Evolutionary conservation across 2,329 filamentous ascomycete species (phyloP), one percentile per base, ranked within the genome.

Genomic region (Pseudogymnoascus sp.): DNA sequence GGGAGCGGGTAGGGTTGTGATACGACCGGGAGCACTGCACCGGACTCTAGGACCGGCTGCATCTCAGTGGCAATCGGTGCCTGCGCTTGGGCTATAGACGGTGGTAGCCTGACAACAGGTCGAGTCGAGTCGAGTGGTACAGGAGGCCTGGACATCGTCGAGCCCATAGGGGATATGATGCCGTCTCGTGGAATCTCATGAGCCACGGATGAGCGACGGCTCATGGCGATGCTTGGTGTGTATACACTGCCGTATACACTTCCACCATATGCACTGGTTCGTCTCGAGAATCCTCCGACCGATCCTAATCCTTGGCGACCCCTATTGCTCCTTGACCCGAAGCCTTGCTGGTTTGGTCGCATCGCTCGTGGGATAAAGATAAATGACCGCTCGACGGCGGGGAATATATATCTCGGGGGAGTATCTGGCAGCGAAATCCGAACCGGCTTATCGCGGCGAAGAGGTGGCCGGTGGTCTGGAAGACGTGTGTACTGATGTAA

Each of bases 321-420:
- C 72, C 90, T 88, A 65, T 88, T 89, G 63, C 89, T 83, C 62
- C 83, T 83, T 63, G 84, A 81, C 47, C 80, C 81, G 68, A 87
- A 85, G 31, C 86, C 85, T 78, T 96, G 91, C 74, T 96, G 92
- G 73, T 96, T 97, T 12, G 95, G 95, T 69, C 95, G 86, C 78
- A 97, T 83, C 10, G 93, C 93, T 68, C 95, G 85, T 11, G 95
- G 95, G 66, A 99, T 99, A 77, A 99, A 99, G 71, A 97, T 96
- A 75, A 99, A 99, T 0, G 95, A 97, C 68, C 95, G 83, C 71
- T 97, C 93, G 57, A 85, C 81, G 1, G 92, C 89, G 5, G 95
- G 95, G 76, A 95, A 96, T 66, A 97, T 93, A 75, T 97, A 97
- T 67, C 90, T 86, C 37, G 91, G 90, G 11, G 86, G 80, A 67